These are phyloP conservation scores for Candida berthetii DNA, from an alignment of 805 yeast genomes.

Conservation along the genomic window DNA sequence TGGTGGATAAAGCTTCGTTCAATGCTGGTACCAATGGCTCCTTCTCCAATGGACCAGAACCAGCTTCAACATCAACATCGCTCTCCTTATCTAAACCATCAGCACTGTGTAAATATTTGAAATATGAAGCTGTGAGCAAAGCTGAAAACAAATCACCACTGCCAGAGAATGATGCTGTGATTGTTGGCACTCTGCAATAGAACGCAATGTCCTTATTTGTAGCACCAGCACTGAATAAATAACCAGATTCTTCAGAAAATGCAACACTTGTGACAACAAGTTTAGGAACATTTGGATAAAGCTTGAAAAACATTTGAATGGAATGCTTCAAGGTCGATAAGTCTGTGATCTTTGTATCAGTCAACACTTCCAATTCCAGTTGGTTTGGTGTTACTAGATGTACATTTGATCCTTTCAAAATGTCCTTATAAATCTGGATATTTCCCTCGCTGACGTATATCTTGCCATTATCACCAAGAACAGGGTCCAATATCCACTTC, in stretches of 20 bases:
- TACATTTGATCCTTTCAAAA: slow-evolving; percentile 38
- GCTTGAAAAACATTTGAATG: slow-evolving; percentile 32
- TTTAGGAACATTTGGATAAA: slow-evolving; percentile 39
- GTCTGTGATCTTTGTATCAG: slow-evolving; percentile 36
- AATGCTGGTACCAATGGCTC: slow-evolving; percentile 26
- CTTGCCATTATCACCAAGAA: slow-evolving; percentile 84
- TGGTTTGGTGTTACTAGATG: slow-evolving; percentile 66
- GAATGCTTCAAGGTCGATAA: slow-evolving; percentile 31
- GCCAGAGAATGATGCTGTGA: slow-evolving; percentile 62
- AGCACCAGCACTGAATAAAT: slow-evolving; percentile 35
- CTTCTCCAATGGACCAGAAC: slow-evolving; percentile 1
- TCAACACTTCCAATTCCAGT: slow-evolving; percentile 61
- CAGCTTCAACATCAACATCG: slow-evolving; percentile 5
- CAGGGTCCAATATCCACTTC: slow-evolving; percentile 80
- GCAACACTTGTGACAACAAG: slow-evolving; percentile 56
- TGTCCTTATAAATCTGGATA: slow-evolving; percentile 42
- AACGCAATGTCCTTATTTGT: slow-evolving; percentile 9
- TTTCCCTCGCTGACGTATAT: slow-evolving; percentile 64
- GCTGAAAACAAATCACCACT: slow-evolving; percentile 73
- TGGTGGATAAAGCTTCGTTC: slow-evolving; percentile 31
- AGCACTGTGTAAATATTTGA: slow-evolving; percentile 20
- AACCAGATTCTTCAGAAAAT: slow-evolving; percentile 16
- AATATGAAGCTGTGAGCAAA: slow-evolving; percentile 44
- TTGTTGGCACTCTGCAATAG: slow-evolving; percentile 36
- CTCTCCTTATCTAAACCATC: too few species aligned